A percentile compares a stretch with the other conserved stretches of the same genome.
phyloP scores from a whole-genome alignment of 1,284 basidiomycete species.

The Anthracocystis panici-leucophaei region DNA sequence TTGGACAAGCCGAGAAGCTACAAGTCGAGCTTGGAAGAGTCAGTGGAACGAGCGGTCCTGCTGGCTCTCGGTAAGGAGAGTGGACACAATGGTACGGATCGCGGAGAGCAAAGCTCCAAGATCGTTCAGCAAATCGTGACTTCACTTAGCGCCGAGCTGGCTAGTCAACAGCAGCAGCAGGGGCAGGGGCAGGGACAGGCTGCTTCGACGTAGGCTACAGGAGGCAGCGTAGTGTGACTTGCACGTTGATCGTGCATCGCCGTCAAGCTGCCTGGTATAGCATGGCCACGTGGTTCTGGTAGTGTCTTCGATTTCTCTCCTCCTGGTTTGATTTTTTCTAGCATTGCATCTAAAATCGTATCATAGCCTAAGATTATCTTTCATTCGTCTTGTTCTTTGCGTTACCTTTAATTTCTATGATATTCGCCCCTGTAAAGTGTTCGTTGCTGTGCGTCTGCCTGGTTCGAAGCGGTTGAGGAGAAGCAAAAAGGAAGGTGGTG shows the following conservation, averaged over 20 bases:
- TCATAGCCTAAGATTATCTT: neutral
- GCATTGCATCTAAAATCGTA: neutral
- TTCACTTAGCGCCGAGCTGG: conserved; percentile 25
- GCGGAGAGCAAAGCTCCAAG: conserved; percentile 23
- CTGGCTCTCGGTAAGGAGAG: conserved; percentile 30
- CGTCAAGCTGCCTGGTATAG: too few relatives aligned
- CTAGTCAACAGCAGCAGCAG: conserved; percentile 3
- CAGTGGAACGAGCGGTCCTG: conserved; percentile 37
- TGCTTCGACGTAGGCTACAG: neutral
- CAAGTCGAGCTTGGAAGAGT: conserved; percentile 19
- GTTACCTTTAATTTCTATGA: neutral
- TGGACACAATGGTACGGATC: neutral
- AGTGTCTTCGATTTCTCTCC: neutral
- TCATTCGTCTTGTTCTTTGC: neutral
- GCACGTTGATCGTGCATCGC: neutral
- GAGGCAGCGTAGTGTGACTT: too few relatives aligned
- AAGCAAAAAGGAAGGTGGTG: too few relatives aligned
- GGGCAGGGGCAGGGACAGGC: neutral
- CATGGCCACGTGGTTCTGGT: neutral
- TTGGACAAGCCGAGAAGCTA: neutral
- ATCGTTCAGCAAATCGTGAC: conserved; percentile 38
- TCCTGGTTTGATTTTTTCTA: neutral
- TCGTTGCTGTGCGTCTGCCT: too few relatives aligned
- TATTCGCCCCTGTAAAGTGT: neutral
- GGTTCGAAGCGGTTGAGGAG: too few relatives aligned